Evolutionary conservation across 495 filamentous ascomycete species (phyloP), one percentile per base, ranked within the genome.

Genomic region (Penicillium coprophilum): DNA sequence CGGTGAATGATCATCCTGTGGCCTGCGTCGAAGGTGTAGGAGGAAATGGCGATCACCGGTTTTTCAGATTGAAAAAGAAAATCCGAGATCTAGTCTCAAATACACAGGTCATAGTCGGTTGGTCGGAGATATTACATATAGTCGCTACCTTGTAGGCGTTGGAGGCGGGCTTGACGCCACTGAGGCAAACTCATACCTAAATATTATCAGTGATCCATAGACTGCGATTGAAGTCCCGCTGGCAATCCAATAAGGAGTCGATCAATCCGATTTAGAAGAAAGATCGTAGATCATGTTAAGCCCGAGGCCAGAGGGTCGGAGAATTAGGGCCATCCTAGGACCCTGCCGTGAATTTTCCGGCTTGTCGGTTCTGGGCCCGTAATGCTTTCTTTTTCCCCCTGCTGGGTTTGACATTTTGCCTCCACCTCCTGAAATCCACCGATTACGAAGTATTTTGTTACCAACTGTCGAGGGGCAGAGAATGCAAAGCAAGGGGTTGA

Each of bases 401-500:
- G 30, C 6, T 27, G 9, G 40, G 10, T 51, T 27, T 53, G 19
- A 4, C 46, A 20, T 24, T 19, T 31, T 1, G 6, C 13, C 27
- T 17, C 17, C 7, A n/a, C 6, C 27, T 23, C 36, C 30, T 27
- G 2, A 12, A 27, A 19, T 39, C 11, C 49, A 39, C 34, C 23
- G 15, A 39, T 24, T 30, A 39, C 32, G 15, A 4, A 39, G 34
- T 30, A 13, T 51, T 51, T 19, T 9, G 12, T 40, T 51, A 6
- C 15, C 36, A 28, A 40, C 49, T 19, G 15, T 28, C 23, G 21
- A 38, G 20, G 24, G 24, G 34, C 8, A 8, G 19, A 51, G n/a
- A 51, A 39, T 39, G 47, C 31, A 46, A 48, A 39, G 49, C 6
- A 51, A 39, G 49, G 32, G 49, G 36, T 51, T 51, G n/a, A 19